These are phyloP conservation scores for Astrothelium subdiscretum DNA, from an alignment of 495 filamentous ascomycete species.

Conservation along the genomic window DNA sequence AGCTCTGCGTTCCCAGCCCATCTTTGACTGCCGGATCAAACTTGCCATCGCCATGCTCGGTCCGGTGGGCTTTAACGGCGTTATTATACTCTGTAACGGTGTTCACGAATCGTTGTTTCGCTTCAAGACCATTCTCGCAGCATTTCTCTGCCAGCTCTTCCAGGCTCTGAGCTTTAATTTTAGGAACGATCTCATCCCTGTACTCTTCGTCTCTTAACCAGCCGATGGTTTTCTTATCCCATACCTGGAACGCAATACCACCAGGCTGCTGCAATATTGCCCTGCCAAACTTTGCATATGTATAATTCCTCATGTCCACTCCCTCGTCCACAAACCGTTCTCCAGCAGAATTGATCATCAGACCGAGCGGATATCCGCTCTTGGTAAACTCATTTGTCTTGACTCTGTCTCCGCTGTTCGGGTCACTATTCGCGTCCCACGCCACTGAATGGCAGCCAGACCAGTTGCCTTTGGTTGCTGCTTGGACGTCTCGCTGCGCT, in stretches of 20 bases:
- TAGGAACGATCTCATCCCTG: constrained; percentile 38
- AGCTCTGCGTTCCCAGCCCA: constrained; percentile 43
- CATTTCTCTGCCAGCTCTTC: constrained; percentile 43
- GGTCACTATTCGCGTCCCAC: constrained; percentile 49
- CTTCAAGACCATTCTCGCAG: constrained; percentile 30
- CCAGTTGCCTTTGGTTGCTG: constrained; percentile 44
- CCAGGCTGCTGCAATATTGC: constrained; percentile 44
- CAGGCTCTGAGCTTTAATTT: constrained; percentile 36
- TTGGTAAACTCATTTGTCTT: constrained; percentile 56
- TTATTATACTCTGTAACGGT: constrained; percentile 43
- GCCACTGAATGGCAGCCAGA: constrained; percentile 49
- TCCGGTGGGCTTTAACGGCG: constrained; percentile 31
- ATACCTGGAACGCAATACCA: constrained; percentile 49
- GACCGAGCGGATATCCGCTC: constrained; percentile 50
- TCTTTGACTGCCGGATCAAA: constrained; percentile 48
- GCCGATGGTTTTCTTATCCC: constrained; percentile 37
- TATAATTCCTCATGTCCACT: constrained; percentile 49
- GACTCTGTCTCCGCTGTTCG: constrained; percentile 38
- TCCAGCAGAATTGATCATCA: constrained; percentile 49
- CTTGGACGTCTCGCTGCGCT: constrained; percentile 37
- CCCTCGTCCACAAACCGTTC: constrained; percentile 54
- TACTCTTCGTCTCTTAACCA: constrained; percentile 50
- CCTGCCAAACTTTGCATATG: constrained; percentile 49
- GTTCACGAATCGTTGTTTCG: constrained; percentile 32
- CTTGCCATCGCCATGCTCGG: constrained; percentile 28